These are phyloP conservation scores for Lineolata rhizophorae DNA, from an alignment of 495 filamentous ascomycete genomes.

Conservation along the genomic window DNA sequence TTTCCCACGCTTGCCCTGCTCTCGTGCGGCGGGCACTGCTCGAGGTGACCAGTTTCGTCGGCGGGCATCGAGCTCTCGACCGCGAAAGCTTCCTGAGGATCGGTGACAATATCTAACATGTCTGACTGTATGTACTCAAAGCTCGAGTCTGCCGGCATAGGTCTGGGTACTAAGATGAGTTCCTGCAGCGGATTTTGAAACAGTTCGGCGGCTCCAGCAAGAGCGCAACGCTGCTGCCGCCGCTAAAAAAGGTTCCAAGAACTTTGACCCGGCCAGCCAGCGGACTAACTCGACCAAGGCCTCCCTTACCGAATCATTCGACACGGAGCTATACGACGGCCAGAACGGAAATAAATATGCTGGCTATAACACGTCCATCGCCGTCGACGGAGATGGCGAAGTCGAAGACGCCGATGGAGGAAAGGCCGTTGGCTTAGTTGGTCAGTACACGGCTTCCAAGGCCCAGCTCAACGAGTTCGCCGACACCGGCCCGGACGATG, in stretches of 20 bases:
- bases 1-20: too few species aligned
- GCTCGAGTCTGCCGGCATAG: not conserved
- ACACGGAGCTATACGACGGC: slow-evolving; percentile 78
- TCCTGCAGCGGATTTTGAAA: slow-evolving; percentile 51
- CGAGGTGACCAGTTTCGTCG: too few species aligned
- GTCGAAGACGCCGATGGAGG: slow-evolving; percentile 49
- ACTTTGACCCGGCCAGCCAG: slow-evolving; percentile 69
- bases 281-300: slow-evolving; percentile 90
- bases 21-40: too few species aligned
- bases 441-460: slow-evolving; percentile 87
- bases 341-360: slow-evolving; percentile 63
- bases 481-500: slow-evolving; percentile 62
- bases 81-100: too few species aligned
- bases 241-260: slow-evolving; percentile 67
- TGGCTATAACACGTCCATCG: slow-evolving; percentile 78
- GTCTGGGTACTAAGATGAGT: slow-evolving; percentile 6
- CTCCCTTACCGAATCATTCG: slow-evolving; percentile 84
- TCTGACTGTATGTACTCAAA: slow-evolving; percentile 30
- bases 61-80: too few species aligned
- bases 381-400: slow-evolving; percentile 63
- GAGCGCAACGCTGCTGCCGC: slow-evolving; percentile 78
- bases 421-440: slow-evolving; percentile 58
- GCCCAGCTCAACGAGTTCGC: slow-evolving; percentile 91
- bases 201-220: slow-evolving; percentile 61
- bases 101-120: too few species aligned